phyloP scores from a whole-genome alignment of 495 filamentous ascomycete genomes.

The Acidomyces sp. region DNA sequence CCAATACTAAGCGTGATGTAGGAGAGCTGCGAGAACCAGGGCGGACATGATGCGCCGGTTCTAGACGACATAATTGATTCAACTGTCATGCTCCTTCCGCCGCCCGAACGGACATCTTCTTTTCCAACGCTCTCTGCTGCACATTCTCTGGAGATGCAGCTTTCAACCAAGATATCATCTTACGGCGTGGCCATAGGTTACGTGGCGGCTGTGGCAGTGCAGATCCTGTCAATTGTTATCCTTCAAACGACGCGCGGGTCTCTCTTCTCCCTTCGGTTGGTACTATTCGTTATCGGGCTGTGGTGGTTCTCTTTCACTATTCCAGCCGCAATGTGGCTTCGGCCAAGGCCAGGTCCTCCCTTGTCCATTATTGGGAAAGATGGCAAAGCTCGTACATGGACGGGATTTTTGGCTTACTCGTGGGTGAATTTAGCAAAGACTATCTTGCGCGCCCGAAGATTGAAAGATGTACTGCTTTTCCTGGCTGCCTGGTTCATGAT shows the following conservation, averaged over 20 bases:
- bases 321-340: conserved; percentile 80
- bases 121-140: conserved; percentile 17
- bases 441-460: conserved; percentile 56
- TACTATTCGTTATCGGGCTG: conserved; percentile 72
- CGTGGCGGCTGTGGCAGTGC: conserved; percentile 29
- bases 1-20: not conserved
- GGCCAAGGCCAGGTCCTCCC: conserved; percentile 78
- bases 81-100: conserved; percentile 24
- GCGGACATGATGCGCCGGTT: conserved; percentile 10
- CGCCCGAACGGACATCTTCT: conserved; percentile 14
- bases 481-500: conserved; percentile 88
- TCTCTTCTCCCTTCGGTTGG: conserved; percentile 22
- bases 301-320: conserved; percentile 95
- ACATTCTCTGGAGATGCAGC: conserved; percentile 24
- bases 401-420: conserved; percentile 57
- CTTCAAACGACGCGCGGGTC: conserved; percentile 18
- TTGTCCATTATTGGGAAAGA: conserved; percentile 30
- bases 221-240: conserved; percentile 29
- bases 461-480: conserved; percentile 81
- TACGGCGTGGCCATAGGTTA: conserved; percentile 33
- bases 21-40: not conserved
- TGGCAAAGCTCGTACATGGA: conserved; percentile 32
- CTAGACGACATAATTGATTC: conserved; percentile 20
- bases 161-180: conserved; percentile 33
- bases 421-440: conserved; percentile 81